Evolutionary conservation across 306 rosid genomes (phyloP).

Genomic region (Glycine latifolia): DNA sequence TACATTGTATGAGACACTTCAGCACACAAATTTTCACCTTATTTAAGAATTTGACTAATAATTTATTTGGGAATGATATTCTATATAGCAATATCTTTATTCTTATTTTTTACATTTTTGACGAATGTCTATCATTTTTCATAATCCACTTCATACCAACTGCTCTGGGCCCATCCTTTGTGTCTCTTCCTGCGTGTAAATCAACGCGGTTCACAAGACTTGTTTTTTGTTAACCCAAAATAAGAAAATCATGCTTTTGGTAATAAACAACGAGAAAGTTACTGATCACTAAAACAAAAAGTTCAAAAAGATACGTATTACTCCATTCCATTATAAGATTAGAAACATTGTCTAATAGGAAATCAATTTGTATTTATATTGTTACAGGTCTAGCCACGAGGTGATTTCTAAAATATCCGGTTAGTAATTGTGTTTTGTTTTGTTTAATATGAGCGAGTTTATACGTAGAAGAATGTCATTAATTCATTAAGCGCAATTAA

Average conservation of each 20-base stretch:
- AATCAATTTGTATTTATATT: neutral
- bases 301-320: too few relatives aligned
- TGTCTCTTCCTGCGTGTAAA: neutral
- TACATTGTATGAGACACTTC: neutral
- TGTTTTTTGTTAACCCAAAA: neutral
- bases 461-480: too few relatives aligned
- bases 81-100: neutral
- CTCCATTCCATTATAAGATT: neutral
- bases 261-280: neutral
- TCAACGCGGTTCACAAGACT: conserved; percentile 17
- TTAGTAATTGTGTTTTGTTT: too few relatives aligned
- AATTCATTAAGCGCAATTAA: too few relatives aligned
- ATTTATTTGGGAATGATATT: neutral
- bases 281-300: neutral
- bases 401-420: too few relatives aligned
- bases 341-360: neutral
- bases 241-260: neutral
- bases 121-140: neutral
- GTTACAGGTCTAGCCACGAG: neutral
- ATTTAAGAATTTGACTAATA: neutral
- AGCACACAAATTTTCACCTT: neutral
- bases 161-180: neutral
- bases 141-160: neutral
- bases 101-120: neutral
- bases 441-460: too few relatives aligned